These are phyloP conservation scores for Verticillium nubilum DNA, from an alignment of 2,329 filamentous ascomycete species.

Conservation along the genomic window DNA sequence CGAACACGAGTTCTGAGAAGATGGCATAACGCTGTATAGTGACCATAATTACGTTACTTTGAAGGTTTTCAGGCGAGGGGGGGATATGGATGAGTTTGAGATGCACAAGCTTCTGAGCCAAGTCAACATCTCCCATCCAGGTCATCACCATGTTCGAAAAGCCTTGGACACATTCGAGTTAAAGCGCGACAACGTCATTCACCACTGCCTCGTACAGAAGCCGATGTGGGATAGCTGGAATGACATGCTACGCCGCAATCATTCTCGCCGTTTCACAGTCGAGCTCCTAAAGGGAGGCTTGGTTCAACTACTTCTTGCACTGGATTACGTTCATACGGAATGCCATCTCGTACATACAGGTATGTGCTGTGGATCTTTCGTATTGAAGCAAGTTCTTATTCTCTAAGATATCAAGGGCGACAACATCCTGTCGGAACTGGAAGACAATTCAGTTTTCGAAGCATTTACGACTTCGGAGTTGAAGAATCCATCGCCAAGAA, in stretches of 20 bases:
- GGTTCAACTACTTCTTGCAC: constrained; percentile 30
- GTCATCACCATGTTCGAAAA: constrained; percentile 21
- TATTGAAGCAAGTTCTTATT: too few species aligned
- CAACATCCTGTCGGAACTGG: constrained; percentile 31
- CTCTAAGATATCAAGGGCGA: constrained; percentile 27
- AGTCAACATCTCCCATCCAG: constrained; percentile 20
- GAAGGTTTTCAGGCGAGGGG: constrained; percentile 22
- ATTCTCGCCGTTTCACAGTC: constrained; percentile 24
- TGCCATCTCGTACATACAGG: constrained; percentile 38
- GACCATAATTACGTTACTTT: constrained; percentile 25
- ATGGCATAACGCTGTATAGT: too few species aligned
- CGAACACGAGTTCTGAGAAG: too few species aligned
- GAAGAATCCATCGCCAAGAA: constrained; percentile 32
- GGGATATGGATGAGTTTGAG: constrained; percentile 27
- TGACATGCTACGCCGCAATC: constrained; percentile 32
- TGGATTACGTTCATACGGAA: constrained; percentile 40
- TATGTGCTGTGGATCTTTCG: too few species aligned
- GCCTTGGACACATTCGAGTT: constrained; percentile 32
- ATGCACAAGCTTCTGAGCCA: constrained; percentile 33
- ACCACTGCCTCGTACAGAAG: constrained; percentile 30
- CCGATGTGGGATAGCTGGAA: constrained; percentile 36
- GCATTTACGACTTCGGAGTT: constrained; percentile 33
- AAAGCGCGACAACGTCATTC: constrained; percentile 20
- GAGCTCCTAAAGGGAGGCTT: constrained; percentile 28
- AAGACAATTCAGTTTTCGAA: constrained; percentile 27